A percentile compares a stretch with the other conserved stretches of the same genome.
Conservation (phyloP, 345 rosid genomes). For the Lepidium aucheri region DNA sequence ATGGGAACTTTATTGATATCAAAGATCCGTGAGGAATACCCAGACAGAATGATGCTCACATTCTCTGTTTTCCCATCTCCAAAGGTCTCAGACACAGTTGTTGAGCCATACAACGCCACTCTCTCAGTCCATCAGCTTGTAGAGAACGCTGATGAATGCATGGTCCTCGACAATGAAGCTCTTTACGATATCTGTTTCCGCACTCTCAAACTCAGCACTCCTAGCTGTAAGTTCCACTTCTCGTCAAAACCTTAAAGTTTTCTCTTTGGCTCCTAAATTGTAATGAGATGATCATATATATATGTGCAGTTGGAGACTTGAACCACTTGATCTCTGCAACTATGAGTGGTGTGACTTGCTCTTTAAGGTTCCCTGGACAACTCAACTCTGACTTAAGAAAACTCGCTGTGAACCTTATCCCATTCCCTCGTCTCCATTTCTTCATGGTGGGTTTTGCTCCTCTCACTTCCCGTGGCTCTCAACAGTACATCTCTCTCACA, state of each 20-base stretch:
- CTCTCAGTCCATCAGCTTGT: constrained; percentile 97
- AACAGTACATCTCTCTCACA: constrained; percentile 51
- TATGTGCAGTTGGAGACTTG: constrained; percentile 77
- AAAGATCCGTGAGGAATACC: constrained; percentile 93
- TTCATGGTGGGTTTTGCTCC: constrained; percentile 96
- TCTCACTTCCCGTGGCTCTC: constrained; percentile 59
- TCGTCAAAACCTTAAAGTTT: neutral
- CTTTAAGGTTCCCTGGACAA: constrained; percentile 94
- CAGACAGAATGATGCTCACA: constrained; percentile 96
- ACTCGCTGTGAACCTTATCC: constrained; percentile 89
- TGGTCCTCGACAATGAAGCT: constrained; percentile 97
- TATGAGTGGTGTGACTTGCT: constrained; percentile 97
- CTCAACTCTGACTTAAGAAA: constrained; percentile 91
- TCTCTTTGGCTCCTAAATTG: neutral
- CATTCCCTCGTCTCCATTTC: constrained; percentile 98
- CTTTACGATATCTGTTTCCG: constrained; percentile 98
- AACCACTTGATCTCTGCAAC: constrained; percentile 93
- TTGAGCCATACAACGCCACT: constrained; percentile 96
- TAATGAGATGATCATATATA: neutral
- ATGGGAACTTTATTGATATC: constrained; percentile 95
- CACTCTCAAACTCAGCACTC: constrained; percentile 91
- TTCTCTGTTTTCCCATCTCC: constrained; percentile 99
- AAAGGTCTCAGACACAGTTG: constrained; percentile 97
- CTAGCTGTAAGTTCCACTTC: constrained; percentile 63
- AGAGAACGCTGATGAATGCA: constrained; percentile 94